These are phyloP conservation scores for Volvariella volvacea DNA, from an alignment of 1,284 basidiomycete genomes.

Conservation along the genomic window DNA sequence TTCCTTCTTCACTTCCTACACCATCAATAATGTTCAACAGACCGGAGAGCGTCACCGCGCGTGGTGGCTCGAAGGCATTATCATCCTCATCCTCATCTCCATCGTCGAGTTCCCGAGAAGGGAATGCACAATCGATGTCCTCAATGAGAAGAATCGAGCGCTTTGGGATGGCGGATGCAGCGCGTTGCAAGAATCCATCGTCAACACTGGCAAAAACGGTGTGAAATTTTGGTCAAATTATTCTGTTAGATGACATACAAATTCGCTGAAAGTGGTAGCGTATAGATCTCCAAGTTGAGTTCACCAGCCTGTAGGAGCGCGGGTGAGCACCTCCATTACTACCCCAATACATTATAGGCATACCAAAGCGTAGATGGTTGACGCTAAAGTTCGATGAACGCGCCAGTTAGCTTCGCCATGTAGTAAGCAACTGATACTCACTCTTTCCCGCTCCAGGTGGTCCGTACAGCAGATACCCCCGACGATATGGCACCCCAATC, in stretches of 20 bases:
- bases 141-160: constrained; percentile 44
- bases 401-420: no score
- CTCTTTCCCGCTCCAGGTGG: constrained; percentile 50
- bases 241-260: constrained; percentile 28
- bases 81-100: constrained; percentile 13
- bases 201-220: neutral
- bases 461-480: constrained; percentile 49
- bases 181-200: constrained; percentile 35
- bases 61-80: constrained; percentile 4
- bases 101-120: constrained; percentile 33
- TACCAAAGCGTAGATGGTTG: constrained; percentile 51
- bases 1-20: constrained; percentile 48
- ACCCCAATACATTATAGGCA: constrained; percentile 5
- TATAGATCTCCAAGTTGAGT: constrained; percentile 53
- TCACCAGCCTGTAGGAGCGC: constrained; percentile 37
- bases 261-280: constrained; percentile 42
- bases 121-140: constrained; percentile 51
- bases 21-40: constrained; percentile 51
- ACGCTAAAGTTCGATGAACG: constrained; percentile 30
- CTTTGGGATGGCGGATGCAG: constrained; percentile 39
- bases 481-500: constrained; percentile 46
- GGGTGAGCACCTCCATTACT: neutral
- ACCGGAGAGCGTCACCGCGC: constrained; percentile 39
- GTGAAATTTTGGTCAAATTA: neutral
- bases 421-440: no score